Conservation (phyloP, 2,329 filamentous ascomycete species). For the Alternaria arbusti region DNA sequence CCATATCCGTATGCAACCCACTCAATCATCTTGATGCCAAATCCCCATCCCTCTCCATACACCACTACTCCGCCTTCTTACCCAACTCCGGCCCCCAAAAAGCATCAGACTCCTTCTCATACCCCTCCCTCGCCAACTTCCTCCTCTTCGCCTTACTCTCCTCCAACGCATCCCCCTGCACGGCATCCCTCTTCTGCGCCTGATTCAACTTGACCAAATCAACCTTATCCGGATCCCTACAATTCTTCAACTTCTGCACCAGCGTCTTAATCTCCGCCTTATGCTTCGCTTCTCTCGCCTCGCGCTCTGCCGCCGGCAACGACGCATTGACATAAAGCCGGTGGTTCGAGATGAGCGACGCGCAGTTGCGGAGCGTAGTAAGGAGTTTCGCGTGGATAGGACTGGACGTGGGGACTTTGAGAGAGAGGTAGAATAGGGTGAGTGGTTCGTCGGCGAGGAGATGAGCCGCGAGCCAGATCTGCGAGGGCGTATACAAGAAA, state of each 20-base stretch:
- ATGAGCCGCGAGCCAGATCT: conserved; percentile 88
- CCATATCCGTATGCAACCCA: not conserved
- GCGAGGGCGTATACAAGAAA: conserved; percentile 92
- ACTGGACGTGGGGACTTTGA: conserved; percentile 48
- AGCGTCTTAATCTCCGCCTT: conserved; percentile 60
- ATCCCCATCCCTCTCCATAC: not conserved
- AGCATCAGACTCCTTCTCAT: conserved; percentile 53
- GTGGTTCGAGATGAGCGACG: conserved; percentile 47
- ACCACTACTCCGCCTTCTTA: conserved; percentile 5
- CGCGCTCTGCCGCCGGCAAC: conserved; percentile 35
- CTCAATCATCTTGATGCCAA: too few species aligned
- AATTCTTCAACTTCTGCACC: conserved; percentile 73
- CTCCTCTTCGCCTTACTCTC: conserved; percentile 53
- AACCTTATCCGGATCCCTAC: conserved; percentile 74
- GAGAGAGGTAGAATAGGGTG: conserved; percentile 53
- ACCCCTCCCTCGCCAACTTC: conserved; percentile 53
- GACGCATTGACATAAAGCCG: conserved; percentile 23
- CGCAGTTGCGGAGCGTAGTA: conserved; percentile 48
- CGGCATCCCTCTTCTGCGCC: conserved; percentile 59
- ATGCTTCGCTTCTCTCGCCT: conserved; percentile 49
- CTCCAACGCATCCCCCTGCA: conserved; percentile 45
- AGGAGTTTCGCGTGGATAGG: conserved; percentile 45
- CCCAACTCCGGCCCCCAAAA: conserved; percentile 52
- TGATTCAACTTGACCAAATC: conserved; percentile 74
- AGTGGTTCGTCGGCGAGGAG: conserved; percentile 75